phyloP scores from a whole-genome alignment of 78 protist genomes.

The Planoprotostelium fungivorum region DNA sequence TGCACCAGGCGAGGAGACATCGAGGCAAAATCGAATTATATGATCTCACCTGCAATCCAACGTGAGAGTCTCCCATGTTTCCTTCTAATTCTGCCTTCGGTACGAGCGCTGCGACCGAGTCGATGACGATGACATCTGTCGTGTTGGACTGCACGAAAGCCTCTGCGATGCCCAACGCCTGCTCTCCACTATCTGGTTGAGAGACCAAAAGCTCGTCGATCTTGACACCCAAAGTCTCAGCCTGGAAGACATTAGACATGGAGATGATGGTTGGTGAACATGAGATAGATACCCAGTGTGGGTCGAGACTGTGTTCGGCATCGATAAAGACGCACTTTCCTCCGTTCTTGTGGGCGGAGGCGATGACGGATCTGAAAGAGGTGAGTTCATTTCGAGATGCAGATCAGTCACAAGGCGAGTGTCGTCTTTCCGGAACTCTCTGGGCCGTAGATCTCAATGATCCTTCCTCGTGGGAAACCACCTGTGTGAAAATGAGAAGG shows the following conservation, averaged over 20 bases:
- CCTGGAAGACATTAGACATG: too few relatives aligned
- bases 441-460: slow-evolving; percentile 71
- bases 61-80: slow-evolving; percentile 67
- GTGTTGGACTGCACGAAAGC: slow-evolving; percentile 23
- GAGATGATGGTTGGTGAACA: too few relatives aligned
- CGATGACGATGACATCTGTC: slow-evolving; percentile 59
- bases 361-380: slow-evolving; percentile 20
- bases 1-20: too few relatives aligned
- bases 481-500: neutral
- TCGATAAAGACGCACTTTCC: slow-evolving; percentile 68
- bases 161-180: slow-evolving; percentile 59
- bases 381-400: neutral
- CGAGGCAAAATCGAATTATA: too few relatives aligned
- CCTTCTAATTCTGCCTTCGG: slow-evolving; percentile 70
- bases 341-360: slow-evolving; percentile 64
- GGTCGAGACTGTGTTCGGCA: slow-evolving; percentile 72
- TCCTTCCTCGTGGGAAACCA: slow-evolving; percentile 52
- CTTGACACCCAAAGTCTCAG: slow-evolving; percentile 53
- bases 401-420: neutral
- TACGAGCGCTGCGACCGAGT: slow-evolving; percentile 71
- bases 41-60: slow-evolving; percentile 42
- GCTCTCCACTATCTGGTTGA: slow-evolving; percentile 77
- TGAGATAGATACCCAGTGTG: slow-evolving; percentile 18
- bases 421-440: slow-evolving; percentile 64
- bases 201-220: slow-evolving; percentile 48